Conservation (phyloP, 345 rosid species). For the Acer saccharum region DNA sequence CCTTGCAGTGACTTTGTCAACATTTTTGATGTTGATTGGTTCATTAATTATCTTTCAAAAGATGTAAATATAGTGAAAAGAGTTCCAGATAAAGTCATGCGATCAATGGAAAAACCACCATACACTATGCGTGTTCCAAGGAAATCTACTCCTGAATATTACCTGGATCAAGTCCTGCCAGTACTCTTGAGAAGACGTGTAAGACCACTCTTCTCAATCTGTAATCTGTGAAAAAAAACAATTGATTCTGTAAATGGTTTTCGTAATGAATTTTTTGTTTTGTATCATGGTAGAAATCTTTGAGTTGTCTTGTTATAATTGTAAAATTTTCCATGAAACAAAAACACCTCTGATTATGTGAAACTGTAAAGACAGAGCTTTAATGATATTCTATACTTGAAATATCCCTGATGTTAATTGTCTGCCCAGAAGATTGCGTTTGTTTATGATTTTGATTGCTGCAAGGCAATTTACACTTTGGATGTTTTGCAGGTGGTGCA, state of each 20-base stretch:
- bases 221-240: not conserved
- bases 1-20: constrained; percentile 85
- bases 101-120: constrained; percentile 96
- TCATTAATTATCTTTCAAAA: constrained; percentile 83
- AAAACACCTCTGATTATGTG: constrained; percentile 4
- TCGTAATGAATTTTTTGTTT: not conserved
- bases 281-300: not conserved
- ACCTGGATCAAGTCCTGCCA: constrained; percentile 93
- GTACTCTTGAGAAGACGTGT: constrained; percentile 80
- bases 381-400: not conserved
- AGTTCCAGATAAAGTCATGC: constrained; percentile 91
- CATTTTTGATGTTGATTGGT: constrained; percentile 91
- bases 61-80: constrained; percentile 93
- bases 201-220: constrained; percentile 32
- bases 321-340: not conserved
- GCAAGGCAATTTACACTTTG: constrained; percentile 15
- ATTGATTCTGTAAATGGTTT: not conserved
- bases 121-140: constrained; percentile 98
- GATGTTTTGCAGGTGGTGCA: constrained; percentile 81
- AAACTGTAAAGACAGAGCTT: constrained; percentile 6
- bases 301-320: not conserved
- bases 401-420: not conserved
- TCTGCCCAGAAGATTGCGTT: not conserved
- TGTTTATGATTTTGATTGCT: not conserved
- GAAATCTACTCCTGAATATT: constrained; percentile 91